These are phyloP conservation scores for Gillenia trifoliata DNA, from an alignment of 306 rosid genomes.

Conservation along the genomic window DNA sequence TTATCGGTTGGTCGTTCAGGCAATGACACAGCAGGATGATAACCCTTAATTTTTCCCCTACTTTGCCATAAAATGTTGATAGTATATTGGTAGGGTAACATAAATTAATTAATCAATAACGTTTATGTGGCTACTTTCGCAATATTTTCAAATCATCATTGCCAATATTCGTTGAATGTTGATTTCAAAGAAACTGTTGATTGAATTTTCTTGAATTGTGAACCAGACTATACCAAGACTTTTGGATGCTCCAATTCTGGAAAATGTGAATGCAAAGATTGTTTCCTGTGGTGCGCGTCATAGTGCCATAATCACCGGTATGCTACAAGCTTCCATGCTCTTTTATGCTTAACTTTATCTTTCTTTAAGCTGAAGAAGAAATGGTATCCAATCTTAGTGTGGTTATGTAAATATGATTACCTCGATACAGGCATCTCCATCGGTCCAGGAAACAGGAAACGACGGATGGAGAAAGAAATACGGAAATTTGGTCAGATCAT, in stretches of 20 bases:
- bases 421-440: neutral
- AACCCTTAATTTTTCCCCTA: neutral
- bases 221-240: conserved; percentile 78
- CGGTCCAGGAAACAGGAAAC: neutral
- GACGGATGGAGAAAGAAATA: neutral
- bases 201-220: conserved; percentile 21
- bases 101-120: neutral
- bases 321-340: neutral
- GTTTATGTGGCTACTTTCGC: neutral
- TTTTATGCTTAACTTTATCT: neutral
- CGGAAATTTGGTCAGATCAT: neutral
- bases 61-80: neutral
- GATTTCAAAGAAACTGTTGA: conserved; percentile 6
- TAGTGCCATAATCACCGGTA: conserved; percentile 77
- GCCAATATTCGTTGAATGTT: neutral
- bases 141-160: neutral
- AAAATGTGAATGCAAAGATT: conserved; percentile 54
- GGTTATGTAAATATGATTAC: neutral
- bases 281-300: conserved; percentile 97
- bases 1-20: neutral
- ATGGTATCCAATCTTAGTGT: neutral
- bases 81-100: neutral
- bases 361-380: neutral
- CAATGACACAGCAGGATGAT: neutral
- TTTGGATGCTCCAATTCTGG: conserved; percentile 76